Evolutionary conservation across 805 yeast species (phyloP).

Genomic region (Saccharomycopsis synnaedendra): DNA sequence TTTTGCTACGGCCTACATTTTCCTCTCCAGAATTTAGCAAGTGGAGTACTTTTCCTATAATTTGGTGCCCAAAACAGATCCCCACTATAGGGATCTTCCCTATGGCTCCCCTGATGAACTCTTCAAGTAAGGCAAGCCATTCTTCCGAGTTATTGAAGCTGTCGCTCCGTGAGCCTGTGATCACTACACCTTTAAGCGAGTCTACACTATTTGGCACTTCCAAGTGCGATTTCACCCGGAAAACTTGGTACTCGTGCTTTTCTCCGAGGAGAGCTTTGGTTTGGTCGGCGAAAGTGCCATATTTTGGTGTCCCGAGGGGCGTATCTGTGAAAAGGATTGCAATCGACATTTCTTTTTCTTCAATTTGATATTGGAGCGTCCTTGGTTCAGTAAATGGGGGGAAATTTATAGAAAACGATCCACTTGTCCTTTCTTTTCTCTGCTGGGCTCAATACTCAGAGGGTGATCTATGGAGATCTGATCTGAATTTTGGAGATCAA

Average conservation of each 20-base stretch:
- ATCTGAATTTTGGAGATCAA: no score
- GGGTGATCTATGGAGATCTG: no score
- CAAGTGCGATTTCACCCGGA: conserved; percentile 19
- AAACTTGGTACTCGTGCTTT: neutral
- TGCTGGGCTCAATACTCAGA: no score
- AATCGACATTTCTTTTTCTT: conserved; percentile 2
- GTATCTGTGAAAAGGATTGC: conserved; percentile 19
- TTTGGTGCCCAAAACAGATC: conserved; percentile 83
- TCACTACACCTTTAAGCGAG: conserved; percentile 25
- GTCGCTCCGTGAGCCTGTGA: conserved; percentile 40
- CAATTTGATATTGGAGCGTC: no score
- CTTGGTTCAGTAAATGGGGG: no score
- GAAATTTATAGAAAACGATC: no score
- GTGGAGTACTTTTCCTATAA: conserved; percentile 46
- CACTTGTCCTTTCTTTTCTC: no score
- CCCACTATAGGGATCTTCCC: conserved; percentile 44
- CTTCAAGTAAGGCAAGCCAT: conserved; percentile 32
- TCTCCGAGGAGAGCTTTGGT: conserved; percentile 24
- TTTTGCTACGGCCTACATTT: conserved; percentile 39
- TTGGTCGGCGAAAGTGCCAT: conserved; percentile 46
- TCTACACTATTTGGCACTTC: conserved; percentile 21
- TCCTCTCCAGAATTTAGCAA: no score
- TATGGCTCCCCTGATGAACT: conserved; percentile 20
- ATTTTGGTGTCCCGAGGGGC: conserved; percentile 16
- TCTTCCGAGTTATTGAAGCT: conserved; percentile 26